phyloP scores from a whole-genome alignment of 495 filamentous ascomycete genomes.

The Tuber umbilicatum region DNA sequence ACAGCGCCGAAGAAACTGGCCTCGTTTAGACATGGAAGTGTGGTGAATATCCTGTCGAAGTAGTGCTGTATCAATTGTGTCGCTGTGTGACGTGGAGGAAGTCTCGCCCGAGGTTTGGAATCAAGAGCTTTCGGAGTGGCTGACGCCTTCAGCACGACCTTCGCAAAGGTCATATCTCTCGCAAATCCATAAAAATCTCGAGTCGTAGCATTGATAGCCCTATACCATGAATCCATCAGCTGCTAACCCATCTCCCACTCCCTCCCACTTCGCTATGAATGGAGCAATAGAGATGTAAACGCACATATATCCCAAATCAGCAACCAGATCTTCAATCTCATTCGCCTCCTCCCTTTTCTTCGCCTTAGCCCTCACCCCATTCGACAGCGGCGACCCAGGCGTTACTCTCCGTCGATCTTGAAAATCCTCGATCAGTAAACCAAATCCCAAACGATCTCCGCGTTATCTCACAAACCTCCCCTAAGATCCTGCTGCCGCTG shows the following conservation, averaged over 20 bases:
- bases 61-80: conserved; percentile 69
- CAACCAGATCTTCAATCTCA: conserved; percentile 72
- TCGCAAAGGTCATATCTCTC: conserved; percentile 76
- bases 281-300: conserved; percentile 35
- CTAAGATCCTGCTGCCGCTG: not conserved
- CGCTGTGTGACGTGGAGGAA: conserved; percentile 62
- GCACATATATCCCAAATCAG: conserved; percentile 73
- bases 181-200: conserved; percentile 85
- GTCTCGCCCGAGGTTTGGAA: conserved; percentile 47
- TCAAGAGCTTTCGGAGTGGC: conserved; percentile 50
- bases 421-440: conserved; percentile 1
- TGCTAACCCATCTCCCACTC: conserved; percentile 8
- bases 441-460: not conserved
- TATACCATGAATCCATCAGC: conserved; percentile 39
- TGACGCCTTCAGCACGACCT: conserved; percentile 64
- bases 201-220: conserved; percentile 84
- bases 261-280: not conserved
- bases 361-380: conserved; percentile 6
- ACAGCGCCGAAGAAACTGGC: conserved; percentile 66
- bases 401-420: conserved; percentile 11
- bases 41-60: conserved; percentile 67
- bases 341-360: conserved; percentile 56
- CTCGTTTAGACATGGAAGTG: conserved; percentile 75
- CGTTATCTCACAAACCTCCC: not conserved
- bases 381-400: conserved; percentile 2